Evolutionary conservation across 2,329 filamentous ascomycete genomes (phyloP).

Genomic region (Alternaria burnsii): DNA sequence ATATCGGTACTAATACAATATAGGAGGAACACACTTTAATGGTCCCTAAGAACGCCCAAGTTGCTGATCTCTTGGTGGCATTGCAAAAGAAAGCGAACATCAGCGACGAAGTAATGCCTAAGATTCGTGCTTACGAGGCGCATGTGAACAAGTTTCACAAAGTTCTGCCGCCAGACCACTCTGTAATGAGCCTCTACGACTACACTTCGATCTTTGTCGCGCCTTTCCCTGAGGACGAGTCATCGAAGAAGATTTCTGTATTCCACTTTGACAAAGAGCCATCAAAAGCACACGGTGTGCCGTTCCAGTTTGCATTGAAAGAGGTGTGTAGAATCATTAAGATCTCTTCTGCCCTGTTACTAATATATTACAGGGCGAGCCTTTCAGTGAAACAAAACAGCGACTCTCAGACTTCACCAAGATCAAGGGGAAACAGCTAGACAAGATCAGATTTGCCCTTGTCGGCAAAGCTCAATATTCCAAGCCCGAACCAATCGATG

Average conservation of each 20-base stretch:
- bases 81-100: conserved; percentile 84
- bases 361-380: conserved; percentile 69
- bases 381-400: conserved; percentile 91
- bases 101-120: conserved; percentile 75
- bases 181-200: conserved; percentile 84
- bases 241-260: conserved; percentile 74
- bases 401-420: conserved; percentile 91
- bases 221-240: conserved; percentile 75
- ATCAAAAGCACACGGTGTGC: conserved; percentile 82
- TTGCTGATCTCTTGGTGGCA: conserved; percentile 78
- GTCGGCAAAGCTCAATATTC: conserved; percentile 71
- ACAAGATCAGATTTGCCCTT: conserved; percentile 97
- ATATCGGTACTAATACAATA: conserved; percentile 26
- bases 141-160: conserved; percentile 86
- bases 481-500: conserved; percentile 82
- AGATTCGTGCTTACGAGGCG: conserved; percentile 82
- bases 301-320: conserved; percentile 88
- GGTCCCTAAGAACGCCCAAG: conserved; percentile 83
- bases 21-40: conserved; percentile 83
- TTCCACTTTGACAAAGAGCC: conserved; percentile 95
- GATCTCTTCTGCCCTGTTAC: conserved; percentile 18
- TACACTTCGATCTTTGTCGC: conserved; percentile 85
- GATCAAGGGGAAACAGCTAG: conserved; percentile 96
- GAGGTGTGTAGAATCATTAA: conserved; percentile 61
- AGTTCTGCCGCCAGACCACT: conserved; percentile 73